phyloP scores from a whole-genome alignment of 1,139 yeast species.

The Arxiozyma heterogenica region DNA sequence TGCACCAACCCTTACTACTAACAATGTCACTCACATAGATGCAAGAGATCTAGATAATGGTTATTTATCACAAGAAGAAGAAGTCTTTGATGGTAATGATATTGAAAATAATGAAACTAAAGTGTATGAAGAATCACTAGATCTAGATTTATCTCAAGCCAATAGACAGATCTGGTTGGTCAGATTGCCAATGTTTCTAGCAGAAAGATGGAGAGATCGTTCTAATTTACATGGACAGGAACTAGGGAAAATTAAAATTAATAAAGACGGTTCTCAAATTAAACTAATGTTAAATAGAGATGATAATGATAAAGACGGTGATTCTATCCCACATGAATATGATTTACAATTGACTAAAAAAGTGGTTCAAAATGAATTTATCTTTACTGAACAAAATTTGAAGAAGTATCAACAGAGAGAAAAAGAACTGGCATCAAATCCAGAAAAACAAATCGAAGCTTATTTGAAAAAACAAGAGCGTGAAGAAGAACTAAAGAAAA shows the following conservation, averaged over 20 bases:
- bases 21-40: conserved; percentile 6
- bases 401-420: conserved; percentile 54
- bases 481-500: conserved; percentile 33
- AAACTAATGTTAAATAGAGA: conserved; percentile 48
- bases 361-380: conserved; percentile 73
- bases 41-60: conserved; percentile 27
- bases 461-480: conserved; percentile 33
- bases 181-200: conserved; percentile 76
- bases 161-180: conserved; percentile 83
- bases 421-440: conserved; percentile 34
- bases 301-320: conserved; percentile 24
- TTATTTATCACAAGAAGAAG: conserved; percentile 34
- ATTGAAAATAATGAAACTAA: conserved; percentile 31
- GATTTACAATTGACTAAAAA: conserved; percentile 71
- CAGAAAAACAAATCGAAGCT: conserved; percentile 36
- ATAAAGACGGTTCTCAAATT: conserved; percentile 44
- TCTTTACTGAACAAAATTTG: conserved; percentile 83
- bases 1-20: not conserved
- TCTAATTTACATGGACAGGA: conserved; percentile 59
- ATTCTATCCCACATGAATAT: conserved; percentile 71
- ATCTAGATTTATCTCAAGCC: conserved; percentile 47
- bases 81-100: conserved; percentile 37
- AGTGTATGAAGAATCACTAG: conserved; percentile 47
- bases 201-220: conserved; percentile 70
- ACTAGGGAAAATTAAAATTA: conserved; percentile 71